Percentiles rank a stretch among this genome's conserved stretches.
These are phyloP conservation scores for Fusarium denticulatum DNA, from an alignment of 2,329 filamentous ascomycete genomes.

Conservation along the genomic window DNA sequence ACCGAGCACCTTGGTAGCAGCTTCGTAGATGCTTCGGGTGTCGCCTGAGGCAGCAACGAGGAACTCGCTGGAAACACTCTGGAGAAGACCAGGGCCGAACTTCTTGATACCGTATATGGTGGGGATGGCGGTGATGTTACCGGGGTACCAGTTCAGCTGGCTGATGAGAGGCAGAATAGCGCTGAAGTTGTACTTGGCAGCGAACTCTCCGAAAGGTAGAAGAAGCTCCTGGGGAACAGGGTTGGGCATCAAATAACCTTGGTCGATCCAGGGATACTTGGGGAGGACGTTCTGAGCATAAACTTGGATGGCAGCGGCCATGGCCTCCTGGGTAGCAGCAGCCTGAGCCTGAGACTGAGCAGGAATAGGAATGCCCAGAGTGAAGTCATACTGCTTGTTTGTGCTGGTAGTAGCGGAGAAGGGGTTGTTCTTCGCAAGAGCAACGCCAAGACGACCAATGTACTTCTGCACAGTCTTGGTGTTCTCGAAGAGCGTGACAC, in stretches of 20 bases:
- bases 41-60: constrained; percentile 16
- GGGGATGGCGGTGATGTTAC: constrained; percentile 23
- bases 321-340: neutral
- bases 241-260: constrained; percentile 27
- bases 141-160: constrained; percentile 34
- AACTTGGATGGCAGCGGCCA: neutral
- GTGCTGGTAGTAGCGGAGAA: neutral
- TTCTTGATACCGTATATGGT: constrained; percentile 35
- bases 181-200: constrained; percentile 21
- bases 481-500: constrained; percentile 24
- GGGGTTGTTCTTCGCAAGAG: neutral
- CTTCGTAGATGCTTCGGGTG: constrained; percentile 18
- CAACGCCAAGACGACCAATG: constrained; percentile 19
- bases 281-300: constrained; percentile 21
- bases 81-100: constrained; percentile 23
- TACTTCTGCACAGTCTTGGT: constrained; percentile 26
- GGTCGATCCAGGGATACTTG: constrained; percentile 36
- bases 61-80: constrained; percentile 11
- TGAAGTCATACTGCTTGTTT: constrained; percentile 29
- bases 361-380: constrained; percentile 28
- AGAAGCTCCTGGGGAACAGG: constrained; percentile 32
- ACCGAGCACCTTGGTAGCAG: constrained; percentile 7
- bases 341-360: neutral
- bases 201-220: constrained; percentile 31
- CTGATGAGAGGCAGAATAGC: constrained; percentile 19